Percentiles rank a stretch among this genome's conserved stretches.
These are phyloP conservation scores for Wickerhamiella azymoides DNA, from an alignment of 805 yeast genomes.

Conservation along the genomic window DNA sequence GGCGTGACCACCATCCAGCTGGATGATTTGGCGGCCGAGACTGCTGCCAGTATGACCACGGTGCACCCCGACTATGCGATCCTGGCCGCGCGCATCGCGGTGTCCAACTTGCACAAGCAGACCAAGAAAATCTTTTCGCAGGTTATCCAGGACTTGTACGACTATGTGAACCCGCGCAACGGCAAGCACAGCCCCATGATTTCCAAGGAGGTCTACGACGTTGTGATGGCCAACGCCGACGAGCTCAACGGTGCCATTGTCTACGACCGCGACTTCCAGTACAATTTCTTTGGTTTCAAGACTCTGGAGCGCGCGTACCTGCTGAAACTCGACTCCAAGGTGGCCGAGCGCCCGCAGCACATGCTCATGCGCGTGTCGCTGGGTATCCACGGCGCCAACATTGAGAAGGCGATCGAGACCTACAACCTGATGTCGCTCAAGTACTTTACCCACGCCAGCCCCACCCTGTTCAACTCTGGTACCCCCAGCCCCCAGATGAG, in stretches of 20 bases:
- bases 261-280: constrained; percentile 61
- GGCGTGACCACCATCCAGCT: constrained; percentile 91
- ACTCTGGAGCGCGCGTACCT: constrained; percentile 84
- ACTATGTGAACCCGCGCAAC: constrained; percentile 70
- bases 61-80: constrained; percentile 96
- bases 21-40: constrained; percentile 80
- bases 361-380: constrained; percentile 81
- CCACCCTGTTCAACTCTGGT: constrained; percentile 89
- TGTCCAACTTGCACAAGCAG: constrained; percentile 87
- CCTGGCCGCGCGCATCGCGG: constrained; percentile 89
- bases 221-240: constrained; percentile 50
- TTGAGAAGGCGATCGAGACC: constrained; percentile 59
- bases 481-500: constrained; percentile 75
- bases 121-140: constrained; percentile 76
- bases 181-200: constrained; percentile 56
- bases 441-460: constrained; percentile 88
- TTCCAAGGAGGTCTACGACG: constrained; percentile 47
- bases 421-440: constrained; percentile 76
- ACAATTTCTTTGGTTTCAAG: constrained; percentile 79
- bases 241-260: constrained; percentile 61
- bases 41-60: constrained; percentile 95
- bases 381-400: constrained; percentile 68
- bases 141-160: constrained; percentile 58
- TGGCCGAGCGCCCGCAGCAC: constrained; percentile 89
- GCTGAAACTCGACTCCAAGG: constrained; percentile 44